These are phyloP conservation scores for Leptodontidium sp. DNA, from an alignment of 2,329 filamentous ascomycete genomes.

Conservation along the genomic window DNA sequence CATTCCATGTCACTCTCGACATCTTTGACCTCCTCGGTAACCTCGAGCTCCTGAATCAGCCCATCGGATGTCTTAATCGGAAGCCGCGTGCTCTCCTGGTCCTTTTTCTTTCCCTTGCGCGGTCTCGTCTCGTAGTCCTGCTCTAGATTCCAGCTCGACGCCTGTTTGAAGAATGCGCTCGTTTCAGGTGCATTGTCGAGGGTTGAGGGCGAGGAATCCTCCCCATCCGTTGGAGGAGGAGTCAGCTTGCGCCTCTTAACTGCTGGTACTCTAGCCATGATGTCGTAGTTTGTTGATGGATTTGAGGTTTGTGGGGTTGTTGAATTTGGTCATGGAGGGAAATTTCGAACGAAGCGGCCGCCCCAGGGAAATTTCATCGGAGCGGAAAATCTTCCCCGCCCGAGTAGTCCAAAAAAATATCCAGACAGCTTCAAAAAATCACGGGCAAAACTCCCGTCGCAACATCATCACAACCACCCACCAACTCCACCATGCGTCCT, in stretches of 20 bases:
- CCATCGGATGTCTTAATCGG: conserved; percentile 90
- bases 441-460: conserved; percentile 1
- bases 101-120: conserved; percentile 78
- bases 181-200: conserved; percentile 39
- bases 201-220: conserved; percentile 48
- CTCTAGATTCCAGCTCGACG: conserved; percentile 88
- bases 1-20: conserved; percentile 70
- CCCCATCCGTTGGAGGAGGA: conserved; percentile 58
- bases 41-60: conserved; percentile 66
- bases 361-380: conserved; percentile 38
- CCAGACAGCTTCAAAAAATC: conserved; percentile 17
- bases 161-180: conserved; percentile 71
- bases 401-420: conserved; percentile 36
- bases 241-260: conserved; percentile 66
- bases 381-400: conserved; percentile 39
- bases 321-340: not conserved
- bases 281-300: conserved; percentile 8
- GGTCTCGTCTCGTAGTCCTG: conserved; percentile 87
- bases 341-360: conserved; percentile 37
- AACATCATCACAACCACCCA: conserved; percentile 15
- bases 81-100: conserved; percentile 73
- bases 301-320: conserved; percentile 6
- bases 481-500: conserved; percentile 68
- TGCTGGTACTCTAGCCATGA: conserved; percentile 46
- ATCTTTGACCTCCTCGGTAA: conserved; percentile 60